Conservation (phyloP, 169 alveolate genomes). For the Cryptosporidium felis region DNA sequence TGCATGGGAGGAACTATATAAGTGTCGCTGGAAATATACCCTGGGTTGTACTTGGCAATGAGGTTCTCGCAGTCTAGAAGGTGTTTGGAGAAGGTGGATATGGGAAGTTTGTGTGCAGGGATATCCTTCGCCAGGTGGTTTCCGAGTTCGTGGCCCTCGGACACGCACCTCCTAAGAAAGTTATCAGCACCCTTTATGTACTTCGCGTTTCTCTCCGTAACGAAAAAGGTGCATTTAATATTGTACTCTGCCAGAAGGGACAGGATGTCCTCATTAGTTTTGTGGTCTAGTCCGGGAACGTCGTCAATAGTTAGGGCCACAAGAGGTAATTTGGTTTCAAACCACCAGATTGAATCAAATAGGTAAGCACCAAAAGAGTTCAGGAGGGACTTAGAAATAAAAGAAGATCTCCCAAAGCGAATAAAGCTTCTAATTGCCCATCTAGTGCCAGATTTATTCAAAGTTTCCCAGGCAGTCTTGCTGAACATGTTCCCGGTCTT, state of each 20-base stretch:
- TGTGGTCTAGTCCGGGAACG: slow-evolving; percentile 65
- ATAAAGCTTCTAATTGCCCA: slow-evolving; percentile 53
- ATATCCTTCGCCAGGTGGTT: slow-evolving; percentile 69
- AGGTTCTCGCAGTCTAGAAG: slow-evolving; percentile 64
- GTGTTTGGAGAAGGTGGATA: slow-evolving; percentile 34
- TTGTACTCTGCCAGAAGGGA: slow-evolving; percentile 20
- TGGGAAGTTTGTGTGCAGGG: slow-evolving; percentile 46
- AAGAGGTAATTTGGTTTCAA: slow-evolving; percentile 41
- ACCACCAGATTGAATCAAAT: slow-evolving; percentile 65
- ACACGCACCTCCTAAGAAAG: slow-evolving; percentile 40
- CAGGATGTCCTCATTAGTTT: slow-evolving; percentile 15
- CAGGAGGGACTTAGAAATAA: slow-evolving; percentile 44
- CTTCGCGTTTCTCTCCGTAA: slow-evolving; percentile 66
- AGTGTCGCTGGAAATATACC: slow-evolving; percentile 31
- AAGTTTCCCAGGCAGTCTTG: slow-evolving; percentile 63
- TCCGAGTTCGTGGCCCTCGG: slow-evolving; percentile 72
- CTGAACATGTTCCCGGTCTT: slow-evolving; percentile 50
- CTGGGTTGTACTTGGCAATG: slow-evolving; percentile 33
- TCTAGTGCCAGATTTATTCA: slow-evolving; percentile 47
- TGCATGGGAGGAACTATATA: slow-evolving; percentile 25
- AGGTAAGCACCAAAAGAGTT: slow-evolving; percentile 40
- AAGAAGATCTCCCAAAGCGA: slow-evolving; percentile 56
- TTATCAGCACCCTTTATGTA: slow-evolving; percentile 35
- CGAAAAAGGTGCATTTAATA: slow-evolving; percentile 66
- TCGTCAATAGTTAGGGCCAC: slow-evolving; percentile 72